Base-by-base conservation (phyloP, 225 moss, liverwort and hornwort species). In the Bryoerythrophyllum caledonicum region DNA sequence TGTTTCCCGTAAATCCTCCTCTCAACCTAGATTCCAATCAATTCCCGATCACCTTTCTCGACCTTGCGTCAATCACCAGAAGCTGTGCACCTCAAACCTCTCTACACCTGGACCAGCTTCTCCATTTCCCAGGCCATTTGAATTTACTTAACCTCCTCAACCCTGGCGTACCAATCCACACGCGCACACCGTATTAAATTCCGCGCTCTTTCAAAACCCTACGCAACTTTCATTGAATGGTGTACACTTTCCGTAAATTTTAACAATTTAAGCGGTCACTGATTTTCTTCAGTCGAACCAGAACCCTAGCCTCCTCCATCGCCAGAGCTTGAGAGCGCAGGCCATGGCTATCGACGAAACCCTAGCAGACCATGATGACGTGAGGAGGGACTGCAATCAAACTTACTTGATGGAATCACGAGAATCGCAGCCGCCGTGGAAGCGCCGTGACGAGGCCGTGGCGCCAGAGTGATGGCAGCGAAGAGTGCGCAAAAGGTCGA, bases 291-390 rank as follows among this genome's bases (percentile, higher is more conserved):
- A 27, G 23, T 4, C n/a, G 60, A 55, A 46, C 34, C 15, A 74
- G 74, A 71, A 74, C 67, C 77, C 81, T 84, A 77, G 65, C 46
- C 71, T 48, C 17, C 65, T 74, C 38, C 1, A 40, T 67, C 23
- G 67, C 49, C 67, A 68, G 61, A 38, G 23, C 43, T 32, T 32
- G 32, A 41, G n/a, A n/a, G n/a, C n/a, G n/a, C n/a, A n/a, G n/a
- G n/a, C n/a, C n/a, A n/a, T n/a, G n/a, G n/a, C n/a, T n/a, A n/a
- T n/a, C n/a, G n/a, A n/a, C 53, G 65, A 69, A 83, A 83, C 80
- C 83, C 83, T 80, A 83, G 37, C 26, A 10, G 49, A 68, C 35
- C 10, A 23, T 55, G 54, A n/a, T 21, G 20, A 65, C 8, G 32
- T n/a, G n/a, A 72, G 46, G 34, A 48, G 27, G 7, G 37, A 66